A percentile compares a stretch with the other conserved stretches of the same genome.
Evolutionary conservation across 2,329 filamentous ascomycete genomes (phyloP).

Genomic region (Clarireedia homoeocarpa): DNA sequence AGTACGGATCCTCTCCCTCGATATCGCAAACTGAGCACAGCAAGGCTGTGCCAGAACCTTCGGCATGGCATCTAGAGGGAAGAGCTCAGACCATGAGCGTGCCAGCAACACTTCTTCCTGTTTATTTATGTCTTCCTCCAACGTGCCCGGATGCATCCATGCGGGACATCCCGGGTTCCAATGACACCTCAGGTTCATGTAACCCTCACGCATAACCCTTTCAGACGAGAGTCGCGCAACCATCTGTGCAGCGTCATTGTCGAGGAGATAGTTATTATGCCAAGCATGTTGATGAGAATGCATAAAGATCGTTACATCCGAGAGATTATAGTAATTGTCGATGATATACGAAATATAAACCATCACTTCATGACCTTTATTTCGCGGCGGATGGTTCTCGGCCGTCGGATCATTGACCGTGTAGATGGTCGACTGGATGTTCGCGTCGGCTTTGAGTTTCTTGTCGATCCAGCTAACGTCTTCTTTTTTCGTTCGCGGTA

Average conservation of each 20-base stretch:
- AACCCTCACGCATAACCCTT: slow-evolving; percentile 43
- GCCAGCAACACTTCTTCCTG: slow-evolving; percentile 13
- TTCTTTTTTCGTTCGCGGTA: not conserved
- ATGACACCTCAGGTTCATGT: slow-evolving; percentile 53
- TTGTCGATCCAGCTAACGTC: not conserved
- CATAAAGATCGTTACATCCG: slow-evolving; percentile 27
- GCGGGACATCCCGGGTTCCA: slow-evolving; percentile 48
- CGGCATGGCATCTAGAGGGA: slow-evolving; percentile 32
- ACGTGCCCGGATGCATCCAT: slow-evolving; percentile 35
- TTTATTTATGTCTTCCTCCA: slow-evolving; percentile 6
- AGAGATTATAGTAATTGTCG: slow-evolving; percentile 50
- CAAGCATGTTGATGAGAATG: slow-evolving; percentile 41
- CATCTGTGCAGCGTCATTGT: slow-evolving; percentile 30
- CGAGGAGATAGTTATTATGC: slow-evolving; percentile 25
- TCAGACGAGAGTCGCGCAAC: slow-evolving; percentile 19
- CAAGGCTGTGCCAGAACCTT: slow-evolving; percentile 45
- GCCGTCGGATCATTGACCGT: slow-evolving; percentile 21
- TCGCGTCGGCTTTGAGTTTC: not conserved
- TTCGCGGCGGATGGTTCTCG: slow-evolving; percentile 40
- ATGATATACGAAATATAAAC: slow-evolving; percentile 47
- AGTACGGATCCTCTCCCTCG: slow-evolving; percentile 41
- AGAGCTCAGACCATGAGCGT: slow-evolving; percentile 31
- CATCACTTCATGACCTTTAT: slow-evolving; percentile 31
- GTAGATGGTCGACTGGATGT: slow-evolving; percentile 14
- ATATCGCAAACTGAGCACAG: slow-evolving; percentile 59